Evolutionary conservation across 2,329 filamentous ascomycete genomes (phyloP).

Genomic region (Myriosclerotinia scirpicola): DNA sequence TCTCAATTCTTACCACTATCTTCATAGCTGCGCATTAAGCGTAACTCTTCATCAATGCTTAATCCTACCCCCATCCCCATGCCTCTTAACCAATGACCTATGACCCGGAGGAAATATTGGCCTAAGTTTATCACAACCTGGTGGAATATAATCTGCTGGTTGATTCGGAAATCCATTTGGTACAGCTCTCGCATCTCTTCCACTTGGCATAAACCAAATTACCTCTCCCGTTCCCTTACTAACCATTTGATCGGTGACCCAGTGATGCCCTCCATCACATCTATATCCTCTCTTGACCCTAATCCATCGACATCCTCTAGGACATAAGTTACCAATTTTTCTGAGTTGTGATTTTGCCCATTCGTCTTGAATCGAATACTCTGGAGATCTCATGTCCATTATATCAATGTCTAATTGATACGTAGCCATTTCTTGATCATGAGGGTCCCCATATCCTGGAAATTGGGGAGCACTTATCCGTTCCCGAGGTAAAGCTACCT

Average conservation of each 20-base stretch:
- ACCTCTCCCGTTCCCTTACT: slow-evolving; percentile 1
- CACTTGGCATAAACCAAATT: neutral
- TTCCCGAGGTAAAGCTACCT: neutral
- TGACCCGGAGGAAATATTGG: neutral
- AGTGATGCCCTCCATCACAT: slow-evolving; percentile 5
- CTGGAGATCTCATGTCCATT: neutral
- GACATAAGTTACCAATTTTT: neutral
- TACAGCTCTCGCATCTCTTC: slow-evolving; percentile 1
- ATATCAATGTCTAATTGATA: neutral
- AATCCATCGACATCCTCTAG: slow-evolving; percentile 2
- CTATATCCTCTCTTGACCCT: neutral
- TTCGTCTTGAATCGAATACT: neutral
- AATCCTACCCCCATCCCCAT: neutral
- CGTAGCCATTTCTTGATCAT: neutral
- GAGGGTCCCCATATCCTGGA: neutral
- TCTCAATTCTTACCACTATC: neutral
- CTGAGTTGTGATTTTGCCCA: slow-evolving; percentile 8
- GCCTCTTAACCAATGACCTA: neutral
- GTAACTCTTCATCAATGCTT: no score
- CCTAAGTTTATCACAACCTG: neutral
- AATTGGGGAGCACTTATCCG: neutral
- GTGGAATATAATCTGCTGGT: neutral
- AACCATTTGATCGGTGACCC: neutral
- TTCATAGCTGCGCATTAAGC: no score
- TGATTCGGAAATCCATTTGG: slow-evolving; percentile 1